Conservation (phyloP, 2,329 filamentous ascomycete genomes). For the Botrytis byssoidea region DNA sequence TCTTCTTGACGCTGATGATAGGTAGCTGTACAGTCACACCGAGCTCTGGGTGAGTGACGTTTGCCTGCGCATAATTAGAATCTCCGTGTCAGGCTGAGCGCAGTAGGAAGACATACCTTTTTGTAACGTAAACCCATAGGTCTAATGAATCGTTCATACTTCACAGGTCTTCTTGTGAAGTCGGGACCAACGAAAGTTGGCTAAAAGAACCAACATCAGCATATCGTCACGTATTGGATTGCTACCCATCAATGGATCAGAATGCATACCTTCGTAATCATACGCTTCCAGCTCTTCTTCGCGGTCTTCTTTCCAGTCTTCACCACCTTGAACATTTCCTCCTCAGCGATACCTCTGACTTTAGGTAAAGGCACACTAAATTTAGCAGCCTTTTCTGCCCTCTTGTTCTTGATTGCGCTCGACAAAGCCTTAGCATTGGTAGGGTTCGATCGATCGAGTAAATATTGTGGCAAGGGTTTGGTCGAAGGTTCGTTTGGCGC, state of each 20-base stretch:
- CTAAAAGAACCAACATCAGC: conserved; percentile 24
- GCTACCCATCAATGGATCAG: background rate
- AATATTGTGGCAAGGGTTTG: conserved; percentile 85
- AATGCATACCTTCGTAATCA: conserved; percentile 53
- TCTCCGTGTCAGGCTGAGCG: too few relatives aligned
- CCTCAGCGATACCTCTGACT: conserved; percentile 88
- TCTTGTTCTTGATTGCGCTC: conserved; percentile 92
- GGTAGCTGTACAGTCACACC: conserved; percentile 85
- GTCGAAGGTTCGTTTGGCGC: conserved; percentile 74
- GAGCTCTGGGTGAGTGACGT: conserved; percentile 71
- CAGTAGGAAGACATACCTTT: conserved; percentile 47
- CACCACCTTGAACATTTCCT: conserved; percentile 97
- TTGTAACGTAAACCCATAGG: conserved; percentile 79
- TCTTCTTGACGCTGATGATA: conserved; percentile 74
- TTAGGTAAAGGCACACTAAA: conserved; percentile 92
- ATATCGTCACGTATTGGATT: background rate
- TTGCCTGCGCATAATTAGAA: conserved; percentile 41
- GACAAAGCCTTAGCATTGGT: conserved; percentile 66
- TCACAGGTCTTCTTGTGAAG: conserved; percentile 86
- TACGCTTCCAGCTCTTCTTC: conserved; percentile 68
- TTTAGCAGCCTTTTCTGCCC: conserved; percentile 88
- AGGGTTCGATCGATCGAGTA: conserved; percentile 74
- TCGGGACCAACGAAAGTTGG: conserved; percentile 81
- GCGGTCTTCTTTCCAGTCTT: conserved; percentile 93
- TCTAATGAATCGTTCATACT: conserved; percentile 65